phyloP scores from a whole-genome alignment of 352 stramenopile genomes.

The Peronospora destructor region DNA sequence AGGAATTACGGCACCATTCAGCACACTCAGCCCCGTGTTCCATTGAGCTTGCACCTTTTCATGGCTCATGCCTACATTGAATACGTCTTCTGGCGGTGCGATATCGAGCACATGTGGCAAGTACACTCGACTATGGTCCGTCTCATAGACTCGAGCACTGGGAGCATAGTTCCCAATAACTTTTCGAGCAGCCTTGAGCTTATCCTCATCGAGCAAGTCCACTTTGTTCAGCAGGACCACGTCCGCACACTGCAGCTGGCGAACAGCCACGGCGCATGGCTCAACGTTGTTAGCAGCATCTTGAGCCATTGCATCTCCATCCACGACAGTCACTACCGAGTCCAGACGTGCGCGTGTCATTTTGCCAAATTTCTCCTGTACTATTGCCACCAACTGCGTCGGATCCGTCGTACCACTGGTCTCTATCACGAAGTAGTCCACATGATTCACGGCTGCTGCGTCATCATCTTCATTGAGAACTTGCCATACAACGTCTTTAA shows the following conservation, averaged over 20 bases:
- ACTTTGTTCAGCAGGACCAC: slow-evolving; percentile 82
- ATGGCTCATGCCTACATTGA: slow-evolving; percentile 49
- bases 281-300: slow-evolving; percentile 23
- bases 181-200: slow-evolving; percentile 19
- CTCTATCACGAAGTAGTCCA: slow-evolving; percentile 76
- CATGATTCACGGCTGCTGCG: slow-evolving; percentile 32
- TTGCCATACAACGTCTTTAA: slow-evolving; percentile 73
- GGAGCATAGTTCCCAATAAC: slow-evolving; percentile 44
- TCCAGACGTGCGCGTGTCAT: slow-evolving; percentile 76
- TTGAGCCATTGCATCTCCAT: slow-evolving; percentile 58
- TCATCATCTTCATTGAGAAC: slow-evolving; percentile 27
- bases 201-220: slow-evolving; percentile 44
- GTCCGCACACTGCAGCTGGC: slow-evolving; percentile 64
- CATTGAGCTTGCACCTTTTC: slow-evolving; percentile 57
- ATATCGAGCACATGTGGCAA: slow-evolving; percentile 73
- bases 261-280: slow-evolving; percentile 41
- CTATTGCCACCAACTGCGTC: slow-evolving; percentile 50
- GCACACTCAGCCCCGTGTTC: slow-evolving; percentile 37
- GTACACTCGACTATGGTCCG: slow-evolving; percentile 51
- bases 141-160: slow-evolving; percentile 58
- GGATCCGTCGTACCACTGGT: slow-evolving; percentile 72
- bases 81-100: slow-evolving; percentile 41
- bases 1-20: slow-evolving; percentile 12
- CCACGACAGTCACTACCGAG: slow-evolving; percentile 68
- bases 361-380: slow-evolving; percentile 69